Evolutionary conservation across 495 filamentous ascomycete genomes (phyloP), one percentile per base, ranked within the genome.

Genomic region (Darksidea phi): DNA sequence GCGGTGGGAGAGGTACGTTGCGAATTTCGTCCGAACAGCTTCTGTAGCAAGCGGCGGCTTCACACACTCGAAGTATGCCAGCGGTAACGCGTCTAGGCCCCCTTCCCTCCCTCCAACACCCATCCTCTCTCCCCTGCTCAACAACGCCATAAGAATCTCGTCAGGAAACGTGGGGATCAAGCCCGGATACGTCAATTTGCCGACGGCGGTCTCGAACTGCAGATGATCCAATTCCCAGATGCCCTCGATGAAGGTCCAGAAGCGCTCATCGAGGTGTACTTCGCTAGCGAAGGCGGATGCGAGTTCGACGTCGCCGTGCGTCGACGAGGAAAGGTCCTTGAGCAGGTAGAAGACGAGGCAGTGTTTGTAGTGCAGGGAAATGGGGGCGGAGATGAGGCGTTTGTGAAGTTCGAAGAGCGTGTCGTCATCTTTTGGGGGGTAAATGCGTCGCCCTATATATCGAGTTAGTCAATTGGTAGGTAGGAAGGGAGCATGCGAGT

Each of bases 331-430:
- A 38, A 84, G 80, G 71, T 92, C 88, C 66, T 88, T 86, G 12
- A 92, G 80, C 55, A 94, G 75, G 74, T 94, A 94, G 75, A 86
- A 92, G 54, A 94, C 75, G 46, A 91, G 78, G 11, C 88, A 87
- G 66, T 89, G 83, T 72, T 91, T 89, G 70, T 89, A 83, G 72
- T 88, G 85, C 45, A 84, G 75, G 23, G 86, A 80, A 49, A 84
- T 78, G 37, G 76, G 77, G 20, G 78, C 79, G 43, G 74, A 77
- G 59, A 83, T 79, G 56, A 94, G 86, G 36, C 82, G 79, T 25
- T 79, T 71, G 71, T 90, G 81, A 0, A 92, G 80, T 32, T 78
- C 79, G 66, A 81, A 82, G 26, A 92, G 79, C 57, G 84, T 82
- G 47, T 73, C 72, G 62, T 84, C 85, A 34, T 80, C 79, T 64